A percentile compares a stretch with the other conserved stretches of the same genome.
These are phyloP conservation scores for Blepharisma japonicum DNA, from an alignment of 73 alveolate genomes.

Conservation along the genomic window DNA sequence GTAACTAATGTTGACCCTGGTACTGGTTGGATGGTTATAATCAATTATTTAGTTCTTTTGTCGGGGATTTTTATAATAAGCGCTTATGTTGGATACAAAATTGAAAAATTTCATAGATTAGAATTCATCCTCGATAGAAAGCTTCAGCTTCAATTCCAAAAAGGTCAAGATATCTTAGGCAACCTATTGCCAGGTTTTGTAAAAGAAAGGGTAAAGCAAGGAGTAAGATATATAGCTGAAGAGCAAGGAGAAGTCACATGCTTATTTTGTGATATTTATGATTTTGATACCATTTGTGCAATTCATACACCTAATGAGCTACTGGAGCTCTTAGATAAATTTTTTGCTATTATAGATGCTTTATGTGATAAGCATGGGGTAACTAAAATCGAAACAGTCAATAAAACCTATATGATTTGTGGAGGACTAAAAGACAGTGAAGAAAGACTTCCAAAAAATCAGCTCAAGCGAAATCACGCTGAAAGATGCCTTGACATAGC, in stretches of 20 bases:
- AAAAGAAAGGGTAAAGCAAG: slow-evolving; percentile 60
- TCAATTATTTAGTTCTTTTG: neutral
- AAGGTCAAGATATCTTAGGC: slow-evolving; percentile 45
- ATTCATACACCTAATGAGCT: slow-evolving; percentile 52
- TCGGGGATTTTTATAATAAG: neutral
- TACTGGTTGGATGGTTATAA: neutral
- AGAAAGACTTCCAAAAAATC: slow-evolving; percentile 9
- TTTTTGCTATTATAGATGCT: slow-evolving; percentile 55
- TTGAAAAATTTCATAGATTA: slow-evolving; percentile 32
- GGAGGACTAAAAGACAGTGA: slow-evolving; percentile 78
- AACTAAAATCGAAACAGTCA: slow-evolving; percentile 80
- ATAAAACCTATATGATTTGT: slow-evolving; percentile 85
- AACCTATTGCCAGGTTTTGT: slow-evolving; percentile 64
- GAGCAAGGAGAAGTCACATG: slow-evolving; percentile 59
- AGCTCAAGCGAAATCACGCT: slow-evolving; percentile 1
- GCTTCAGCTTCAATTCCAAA: slow-evolving; percentile 7
- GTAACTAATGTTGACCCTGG: neutral
- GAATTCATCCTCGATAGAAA: slow-evolving; percentile 7
- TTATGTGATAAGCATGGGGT: slow-evolving; percentile 51
- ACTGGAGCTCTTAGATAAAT: slow-evolving; percentile 50
- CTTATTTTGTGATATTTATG: slow-evolving; percentile 53
- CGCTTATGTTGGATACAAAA: slow-evolving; percentile 11
- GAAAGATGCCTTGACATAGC: slow-evolving; percentile 8
- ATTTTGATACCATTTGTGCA: slow-evolving; percentile 57
- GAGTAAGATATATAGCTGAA: slow-evolving; percentile 58